These are phyloP conservation scores for Mycosphaerella arachidis DNA, from an alignment of 2,329 filamentous ascomycete species.

Conservation along the genomic window DNA sequence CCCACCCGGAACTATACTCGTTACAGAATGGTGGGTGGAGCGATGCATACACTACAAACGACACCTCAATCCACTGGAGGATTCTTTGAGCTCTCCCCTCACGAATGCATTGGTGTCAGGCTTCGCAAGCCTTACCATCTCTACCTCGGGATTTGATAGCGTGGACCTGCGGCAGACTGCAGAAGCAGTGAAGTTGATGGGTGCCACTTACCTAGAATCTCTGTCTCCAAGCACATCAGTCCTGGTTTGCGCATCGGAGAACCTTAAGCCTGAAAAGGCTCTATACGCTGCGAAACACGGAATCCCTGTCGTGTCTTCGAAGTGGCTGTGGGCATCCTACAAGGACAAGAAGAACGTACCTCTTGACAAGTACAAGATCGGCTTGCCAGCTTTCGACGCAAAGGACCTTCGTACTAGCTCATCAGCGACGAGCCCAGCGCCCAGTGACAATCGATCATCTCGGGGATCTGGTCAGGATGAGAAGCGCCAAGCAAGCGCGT, in stretches of 20 bases:
- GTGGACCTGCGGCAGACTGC: constrained; percentile 82
- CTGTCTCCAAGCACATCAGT: constrained; percentile 69
- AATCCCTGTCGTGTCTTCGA: constrained; percentile 73
- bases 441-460: constrained; percentile 2
- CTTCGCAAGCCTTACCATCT: constrained; percentile 64
- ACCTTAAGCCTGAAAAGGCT: constrained; percentile 65
- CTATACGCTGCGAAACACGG: constrained; percentile 68
- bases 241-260: constrained; percentile 58
- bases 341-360: constrained; percentile 46
- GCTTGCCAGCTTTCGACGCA: constrained; percentile 19
- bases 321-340: constrained; percentile 85
- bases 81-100: constrained; percentile 75
- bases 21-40: constrained; percentile 94
- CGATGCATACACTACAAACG: constrained; percentile 73
- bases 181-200: constrained; percentile 64
- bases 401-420: constrained; percentile 9
- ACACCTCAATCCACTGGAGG: constrained; percentile 63
- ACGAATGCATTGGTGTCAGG: constrained; percentile 45
- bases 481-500: constrained; percentile 14
- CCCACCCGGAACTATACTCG: constrained; percentile 39
- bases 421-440: constrained; percentile 15
- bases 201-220: constrained; percentile 74
- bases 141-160: constrained; percentile 35
- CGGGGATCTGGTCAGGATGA: constrained; percentile 5
- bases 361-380: constrained; percentile 37